phyloP scores from a whole-genome alignment of 2,329 filamentous ascomycete genomes.

The Alternaria atra region DNA sequence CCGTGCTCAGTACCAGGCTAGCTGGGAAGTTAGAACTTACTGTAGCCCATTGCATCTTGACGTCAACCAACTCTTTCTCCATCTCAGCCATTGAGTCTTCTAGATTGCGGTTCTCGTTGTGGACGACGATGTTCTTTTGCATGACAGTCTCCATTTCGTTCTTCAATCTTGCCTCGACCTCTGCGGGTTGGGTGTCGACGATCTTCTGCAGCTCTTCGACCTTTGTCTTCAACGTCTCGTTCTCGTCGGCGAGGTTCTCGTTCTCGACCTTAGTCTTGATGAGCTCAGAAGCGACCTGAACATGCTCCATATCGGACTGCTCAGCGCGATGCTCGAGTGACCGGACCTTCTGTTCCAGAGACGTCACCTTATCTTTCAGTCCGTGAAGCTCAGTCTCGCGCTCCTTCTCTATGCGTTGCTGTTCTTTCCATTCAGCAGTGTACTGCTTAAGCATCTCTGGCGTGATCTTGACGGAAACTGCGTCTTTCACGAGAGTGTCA shows the following conservation, averaged over 20 bases:
- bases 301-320: conserved; percentile 88
- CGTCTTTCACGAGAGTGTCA: conserved; percentile 91
- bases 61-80: conserved; percentile 89
- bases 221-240: conserved; percentile 85
- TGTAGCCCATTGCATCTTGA: conserved; percentile 95
- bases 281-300: conserved; percentile 87
- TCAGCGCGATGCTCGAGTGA: conserved; percentile 87
- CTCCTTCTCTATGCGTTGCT: conserved; percentile 81
- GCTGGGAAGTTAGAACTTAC: conserved; percentile 62
- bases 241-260: conserved; percentile 85
- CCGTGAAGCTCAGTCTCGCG: conserved; percentile 82
- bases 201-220: conserved; percentile 85
- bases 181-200: conserved; percentile 87
- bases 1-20: neutral
- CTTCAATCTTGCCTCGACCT: conserved; percentile 83
- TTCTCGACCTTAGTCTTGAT: conserved; percentile 94
- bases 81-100: conserved; percentile 92
- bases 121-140: conserved; percentile 90
- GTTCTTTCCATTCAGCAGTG: conserved; percentile 90
- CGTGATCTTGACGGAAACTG: conserved; percentile 85
- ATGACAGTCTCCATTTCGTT: conserved; percentile 91
- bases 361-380: conserved; percentile 65
- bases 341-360: conserved; percentile 78
- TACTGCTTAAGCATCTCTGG: conserved; percentile 84
- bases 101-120: conserved; percentile 87